Base-by-base conservation (phyloP, 768 basidiomycete species). In the Suillus luteus region DNA sequence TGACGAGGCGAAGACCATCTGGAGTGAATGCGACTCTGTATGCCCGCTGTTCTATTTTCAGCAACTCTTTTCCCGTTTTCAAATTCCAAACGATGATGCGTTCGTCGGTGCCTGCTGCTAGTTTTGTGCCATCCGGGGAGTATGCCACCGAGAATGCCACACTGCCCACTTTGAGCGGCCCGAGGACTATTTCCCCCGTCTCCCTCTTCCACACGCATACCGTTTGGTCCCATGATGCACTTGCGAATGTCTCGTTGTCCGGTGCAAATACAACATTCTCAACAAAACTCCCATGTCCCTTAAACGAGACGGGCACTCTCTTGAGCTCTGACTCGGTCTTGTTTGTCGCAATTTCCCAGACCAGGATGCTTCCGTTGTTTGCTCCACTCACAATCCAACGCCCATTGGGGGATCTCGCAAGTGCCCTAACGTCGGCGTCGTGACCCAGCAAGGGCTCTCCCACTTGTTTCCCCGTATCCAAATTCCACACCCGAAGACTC, bases 191-290 rank as follows among this genome's bases (percentile, higher is more conserved):
- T 49, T 49, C 3, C 0, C 48, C 24, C 24, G 48, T 49, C 48
- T 49, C 14, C 24, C 48, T 49, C 7, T 27, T 24, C 48, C 48
- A 49, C 1, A 49, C 14, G 14, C 24, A 27, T 15, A 49, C 7
- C 14, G 3, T 49, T 11, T 15, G 0, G 7, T 49, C 48, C 22
- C 0, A 2, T 22, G 41, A 43, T n/a, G 31, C 31, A 51, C 44
- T 60, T 60, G 59, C 59, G 33, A 60, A 46, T 49, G 43, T 43
- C 37, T 43, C 15, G 17, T 31, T 37, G 37, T 60, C 59, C 11
- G 8, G 15, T 31, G 44, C 31, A 24, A 33, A 52, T 48, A 35
- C 46, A 3, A 44, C 19, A 4, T 2, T 1, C 7, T n/a, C n/a
- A n/a, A n/a, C 0, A 0, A 35, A 35, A 1, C 2, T 1, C 33